Conservation (phyloP, 129 eudicot species). For the Daucus carota region DNA sequence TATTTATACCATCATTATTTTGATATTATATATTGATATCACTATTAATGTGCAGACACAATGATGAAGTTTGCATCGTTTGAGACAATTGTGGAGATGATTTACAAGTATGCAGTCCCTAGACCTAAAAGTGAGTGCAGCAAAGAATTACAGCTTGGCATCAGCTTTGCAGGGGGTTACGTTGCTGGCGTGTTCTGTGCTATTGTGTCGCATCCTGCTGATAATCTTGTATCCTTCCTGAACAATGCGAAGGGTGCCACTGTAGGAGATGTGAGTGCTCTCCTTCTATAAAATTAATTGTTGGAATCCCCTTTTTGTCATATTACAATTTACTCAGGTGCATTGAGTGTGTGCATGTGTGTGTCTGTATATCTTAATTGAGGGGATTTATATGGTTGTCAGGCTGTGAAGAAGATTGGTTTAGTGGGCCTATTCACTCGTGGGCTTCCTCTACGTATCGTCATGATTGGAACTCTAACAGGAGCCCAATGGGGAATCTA, state of each 20-base stretch:
- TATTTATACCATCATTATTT: neutral
- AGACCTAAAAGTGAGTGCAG: conserved; percentile 84
- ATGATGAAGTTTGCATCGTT: conserved; percentile 99
- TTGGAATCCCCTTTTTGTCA: neutral
- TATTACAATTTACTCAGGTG: no score
- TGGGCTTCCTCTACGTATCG: conserved; percentile 96
- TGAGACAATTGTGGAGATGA: conserved; percentile 78
- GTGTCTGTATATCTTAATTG: neutral
- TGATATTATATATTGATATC: neutral
- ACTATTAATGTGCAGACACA: conserved; percentile 54
- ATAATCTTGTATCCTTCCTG: conserved; percentile 92
- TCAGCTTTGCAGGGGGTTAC: conserved; percentile 96
- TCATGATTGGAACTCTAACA: conserved; percentile 97
- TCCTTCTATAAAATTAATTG: conserved; percentile 3
- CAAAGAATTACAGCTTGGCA: conserved; percentile 79
- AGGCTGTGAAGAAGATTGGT: conserved; percentile 97
- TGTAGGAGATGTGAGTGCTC: conserved; percentile 78
- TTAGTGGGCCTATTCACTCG: conserved; percentile 79
- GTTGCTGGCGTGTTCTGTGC: conserved; percentile 96
- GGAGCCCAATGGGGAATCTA: conserved; percentile 99
- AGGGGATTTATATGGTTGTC: neutral
- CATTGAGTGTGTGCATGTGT: neutral
- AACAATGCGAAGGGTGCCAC: conserved; percentile 98
- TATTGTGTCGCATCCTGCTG: conserved; percentile 95
- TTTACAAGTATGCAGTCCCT: conserved; percentile 85